Evolutionary conservation across 2,329 filamentous ascomycete genomes (phyloP).

Genomic region (Colletotrichum liaoningense): DNA sequence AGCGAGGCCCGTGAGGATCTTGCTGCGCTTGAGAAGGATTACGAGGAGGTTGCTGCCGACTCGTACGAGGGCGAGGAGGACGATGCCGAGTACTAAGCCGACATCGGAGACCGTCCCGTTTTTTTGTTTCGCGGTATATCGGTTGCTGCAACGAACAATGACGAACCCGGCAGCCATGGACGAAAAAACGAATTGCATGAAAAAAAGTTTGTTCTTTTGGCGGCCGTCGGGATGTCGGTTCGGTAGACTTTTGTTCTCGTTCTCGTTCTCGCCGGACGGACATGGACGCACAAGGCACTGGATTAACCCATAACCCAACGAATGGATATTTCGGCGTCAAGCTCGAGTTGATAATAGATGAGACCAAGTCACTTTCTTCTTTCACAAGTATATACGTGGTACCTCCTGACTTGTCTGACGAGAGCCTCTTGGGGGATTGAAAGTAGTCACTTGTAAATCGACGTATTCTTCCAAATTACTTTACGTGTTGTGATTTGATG

Average conservation of each 20-base stretch:
- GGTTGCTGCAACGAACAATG: constrained; percentile 25
- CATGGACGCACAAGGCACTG: constrained; percentile 29
- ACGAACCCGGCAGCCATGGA: constrained; percentile 14
- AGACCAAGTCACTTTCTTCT: constrained; percentile 33
- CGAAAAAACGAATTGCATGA: constrained; percentile 30
- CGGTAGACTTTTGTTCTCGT: constrained; percentile 29
- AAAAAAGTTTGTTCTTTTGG: constrained; percentile 33
- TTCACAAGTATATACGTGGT: constrained; percentile 18
- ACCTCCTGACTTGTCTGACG: background rate
- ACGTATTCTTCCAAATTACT: background rate
- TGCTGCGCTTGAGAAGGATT: constrained; percentile 87
- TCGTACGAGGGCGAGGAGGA: constrained; percentile 73
- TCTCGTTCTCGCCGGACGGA: constrained; percentile 32
- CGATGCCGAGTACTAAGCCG: constrained; percentile 81
- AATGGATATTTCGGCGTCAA: constrained; percentile 37
- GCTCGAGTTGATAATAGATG: constrained; percentile 36
- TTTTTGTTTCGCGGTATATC: constrained; percentile 16
- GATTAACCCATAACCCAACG: constrained; percentile 31
- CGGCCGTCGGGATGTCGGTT: constrained; percentile 33
- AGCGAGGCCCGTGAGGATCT: constrained; percentile 88
- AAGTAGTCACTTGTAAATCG: constrained; percentile 25
- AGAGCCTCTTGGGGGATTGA: background rate
- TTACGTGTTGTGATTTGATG: background rate
- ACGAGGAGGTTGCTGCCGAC: constrained; percentile 85
- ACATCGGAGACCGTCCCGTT: constrained; percentile 10